Evolutionary conservation across 169 alveolate genomes (phyloP).

Genomic region (Neospora caninum): DNA sequence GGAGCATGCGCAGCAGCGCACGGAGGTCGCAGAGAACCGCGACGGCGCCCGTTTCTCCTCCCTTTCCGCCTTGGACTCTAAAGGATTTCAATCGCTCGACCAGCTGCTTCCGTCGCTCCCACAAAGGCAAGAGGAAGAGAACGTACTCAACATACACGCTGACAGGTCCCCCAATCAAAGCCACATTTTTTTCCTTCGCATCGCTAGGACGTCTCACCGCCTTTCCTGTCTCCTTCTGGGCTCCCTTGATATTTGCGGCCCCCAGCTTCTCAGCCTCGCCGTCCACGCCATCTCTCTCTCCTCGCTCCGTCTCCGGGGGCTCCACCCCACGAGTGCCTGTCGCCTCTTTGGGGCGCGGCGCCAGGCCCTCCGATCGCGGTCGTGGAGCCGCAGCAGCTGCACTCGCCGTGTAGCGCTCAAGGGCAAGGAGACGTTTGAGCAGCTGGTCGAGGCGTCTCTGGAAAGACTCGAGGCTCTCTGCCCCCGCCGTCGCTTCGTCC

Average conservation of each 20-base stretch:
- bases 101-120: background rate
- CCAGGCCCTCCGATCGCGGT: background rate
- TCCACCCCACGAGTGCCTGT: background rate
- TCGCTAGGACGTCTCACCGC: background rate
- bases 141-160: conserved; percentile 2
- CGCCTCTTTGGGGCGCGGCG: background rate
- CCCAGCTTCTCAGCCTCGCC: background rate
- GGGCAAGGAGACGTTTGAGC: background rate
- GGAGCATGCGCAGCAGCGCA: background rate
- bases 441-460: background rate
- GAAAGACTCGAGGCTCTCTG: background rate
- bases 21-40: background rate
- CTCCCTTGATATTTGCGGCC: background rate
- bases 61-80: background rate
- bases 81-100: background rate
- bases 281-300: background rate
- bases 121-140: background rate
- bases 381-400: background rate
- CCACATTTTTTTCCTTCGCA: background rate
- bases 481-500: background rate
- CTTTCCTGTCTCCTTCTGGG: background rate
- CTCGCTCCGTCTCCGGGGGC: background rate
- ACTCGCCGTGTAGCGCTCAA: background rate
- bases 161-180: background rate
- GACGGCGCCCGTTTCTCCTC: background rate